These are phyloP conservation scores for Tephrocybe sp. DNA, from an alignment of 768 basidiomycete species.

Conservation along the genomic window DNA sequence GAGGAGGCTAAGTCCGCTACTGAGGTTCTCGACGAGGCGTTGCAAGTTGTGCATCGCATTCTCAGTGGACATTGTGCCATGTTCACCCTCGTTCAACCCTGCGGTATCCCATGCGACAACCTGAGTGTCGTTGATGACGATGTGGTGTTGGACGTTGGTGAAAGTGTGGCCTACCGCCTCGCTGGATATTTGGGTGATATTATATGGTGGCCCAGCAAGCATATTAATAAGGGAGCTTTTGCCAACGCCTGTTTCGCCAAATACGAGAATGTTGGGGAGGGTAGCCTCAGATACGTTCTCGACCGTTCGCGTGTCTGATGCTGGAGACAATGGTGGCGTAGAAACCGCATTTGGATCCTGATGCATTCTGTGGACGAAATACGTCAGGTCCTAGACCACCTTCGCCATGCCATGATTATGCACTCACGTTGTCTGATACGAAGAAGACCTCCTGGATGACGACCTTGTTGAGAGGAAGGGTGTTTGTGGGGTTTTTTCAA, in stretches of 20 bases:
- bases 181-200: slow-evolving; percentile 29
- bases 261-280: slow-evolving; percentile 30
- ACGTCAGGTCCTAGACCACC: no score
- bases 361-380: no score
- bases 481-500: no score
- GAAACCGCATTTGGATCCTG: no score
- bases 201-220: slow-evolving; percentile 22
- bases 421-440: no score
- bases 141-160: slow-evolving; percentile 23
- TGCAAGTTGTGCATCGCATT: slow-evolving; percentile 21
- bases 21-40: slow-evolving; percentile 16
- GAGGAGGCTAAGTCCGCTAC: slow-evolving; percentile 26
- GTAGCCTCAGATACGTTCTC: no score
- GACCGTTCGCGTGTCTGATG: no score
- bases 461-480: no score
- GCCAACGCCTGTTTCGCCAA: slow-evolving; percentile 36
- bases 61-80: slow-evolving; percentile 18
- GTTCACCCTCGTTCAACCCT: slow-evolving; percentile 37
- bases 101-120: slow-evolving; percentile 34
- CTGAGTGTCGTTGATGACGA: slow-evolving; percentile 23
- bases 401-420: no score
- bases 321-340: no score
- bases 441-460: no score
- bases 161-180: slow-evolving; percentile 35
- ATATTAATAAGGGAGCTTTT: slow-evolving; percentile 34